A percentile compares a stretch with the other conserved stretches of the same genome.
Evolutionary conservation across 148 eudicot genomes (phyloP).

Genomic region (Fallopia convolvulus): DNA sequence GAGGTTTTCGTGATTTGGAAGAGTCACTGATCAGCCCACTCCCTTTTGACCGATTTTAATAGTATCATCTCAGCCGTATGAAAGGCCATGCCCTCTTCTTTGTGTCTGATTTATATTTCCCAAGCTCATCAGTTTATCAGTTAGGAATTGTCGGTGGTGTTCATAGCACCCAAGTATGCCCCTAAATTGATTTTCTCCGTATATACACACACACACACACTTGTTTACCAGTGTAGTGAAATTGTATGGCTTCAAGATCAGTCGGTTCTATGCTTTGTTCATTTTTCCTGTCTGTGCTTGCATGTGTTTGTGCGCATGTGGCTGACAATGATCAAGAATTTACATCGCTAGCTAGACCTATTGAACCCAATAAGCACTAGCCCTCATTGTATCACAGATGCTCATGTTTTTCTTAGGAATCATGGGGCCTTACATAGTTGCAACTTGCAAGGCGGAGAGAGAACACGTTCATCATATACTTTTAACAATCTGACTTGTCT

Average conservation of each 20-base stretch:
- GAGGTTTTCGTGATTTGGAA: slow-evolving; percentile 84
- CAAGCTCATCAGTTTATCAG: not conserved
- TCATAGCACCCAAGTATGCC: not conserved
- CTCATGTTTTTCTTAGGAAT: not conserved
- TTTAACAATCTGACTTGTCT: not conserved
- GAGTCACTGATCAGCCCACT: slow-evolving; percentile 70
- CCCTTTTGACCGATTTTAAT: slow-evolving; percentile 47
- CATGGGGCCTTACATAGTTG: not conserved
- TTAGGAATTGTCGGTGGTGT: not conserved
- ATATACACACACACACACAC: not conserved
- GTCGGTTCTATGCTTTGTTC: not conserved
- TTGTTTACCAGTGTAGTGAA: not conserved
- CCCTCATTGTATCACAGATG: not conserved
- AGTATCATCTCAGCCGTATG: not conserved
- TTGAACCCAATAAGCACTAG: not conserved
- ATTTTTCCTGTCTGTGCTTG: not conserved
- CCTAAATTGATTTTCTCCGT: not conserved
- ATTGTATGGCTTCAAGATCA: not conserved
- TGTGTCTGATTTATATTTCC: not conserved
- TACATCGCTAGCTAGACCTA: not conserved
- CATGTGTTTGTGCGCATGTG: not conserved
- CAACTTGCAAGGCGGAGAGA: not conserved
- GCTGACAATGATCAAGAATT: not conserved
- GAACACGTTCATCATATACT: not conserved
- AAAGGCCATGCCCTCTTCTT: not conserved